phyloP scores from a whole-genome alignment of 495 filamentous ascomycete species.

The Xylaria sp. region DNA sequence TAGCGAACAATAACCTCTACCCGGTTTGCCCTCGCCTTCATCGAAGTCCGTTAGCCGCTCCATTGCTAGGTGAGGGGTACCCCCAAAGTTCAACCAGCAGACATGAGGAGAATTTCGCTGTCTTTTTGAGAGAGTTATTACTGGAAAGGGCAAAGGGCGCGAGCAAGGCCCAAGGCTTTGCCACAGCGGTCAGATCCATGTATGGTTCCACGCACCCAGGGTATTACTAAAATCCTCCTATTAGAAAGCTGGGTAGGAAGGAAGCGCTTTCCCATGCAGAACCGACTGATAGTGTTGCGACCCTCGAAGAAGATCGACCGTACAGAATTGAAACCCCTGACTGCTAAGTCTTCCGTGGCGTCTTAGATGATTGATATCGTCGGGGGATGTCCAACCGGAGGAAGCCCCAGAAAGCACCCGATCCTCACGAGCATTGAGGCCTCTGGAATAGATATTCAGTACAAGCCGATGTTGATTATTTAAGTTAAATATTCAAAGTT shows the following conservation, averaged over 20 bases:
- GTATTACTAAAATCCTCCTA: not conserved
- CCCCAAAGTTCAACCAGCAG: not conserved
- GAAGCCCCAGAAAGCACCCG: not conserved
- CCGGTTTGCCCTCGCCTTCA: not conserved
- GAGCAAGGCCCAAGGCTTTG: not conserved
- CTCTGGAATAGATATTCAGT: too few species aligned
- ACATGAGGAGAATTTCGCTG: not conserved
- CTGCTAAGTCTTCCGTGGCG: not conserved
- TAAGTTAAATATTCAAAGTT: too few species aligned
- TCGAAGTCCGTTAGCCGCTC: not conserved
- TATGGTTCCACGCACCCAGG: not conserved
- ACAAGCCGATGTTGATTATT: too few species aligned
- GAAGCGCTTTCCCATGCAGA: not conserved
- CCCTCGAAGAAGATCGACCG: not conserved
- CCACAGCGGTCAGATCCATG: not conserved
- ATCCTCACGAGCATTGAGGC: not conserved
- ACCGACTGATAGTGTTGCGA: not conserved
- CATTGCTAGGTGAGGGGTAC: not conserved
- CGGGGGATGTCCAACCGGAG: not conserved
- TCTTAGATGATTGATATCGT: not conserved
- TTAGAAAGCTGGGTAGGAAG: too few species aligned
- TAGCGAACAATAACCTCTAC: not conserved
- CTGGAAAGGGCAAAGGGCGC: not conserved
- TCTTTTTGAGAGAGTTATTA: not conserved
- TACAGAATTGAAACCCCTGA: not conserved